These are phyloP conservation scores for Boletellus emodensis DNA, from an alignment of 768 basidiomycete species.

Conservation along the genomic window DNA sequence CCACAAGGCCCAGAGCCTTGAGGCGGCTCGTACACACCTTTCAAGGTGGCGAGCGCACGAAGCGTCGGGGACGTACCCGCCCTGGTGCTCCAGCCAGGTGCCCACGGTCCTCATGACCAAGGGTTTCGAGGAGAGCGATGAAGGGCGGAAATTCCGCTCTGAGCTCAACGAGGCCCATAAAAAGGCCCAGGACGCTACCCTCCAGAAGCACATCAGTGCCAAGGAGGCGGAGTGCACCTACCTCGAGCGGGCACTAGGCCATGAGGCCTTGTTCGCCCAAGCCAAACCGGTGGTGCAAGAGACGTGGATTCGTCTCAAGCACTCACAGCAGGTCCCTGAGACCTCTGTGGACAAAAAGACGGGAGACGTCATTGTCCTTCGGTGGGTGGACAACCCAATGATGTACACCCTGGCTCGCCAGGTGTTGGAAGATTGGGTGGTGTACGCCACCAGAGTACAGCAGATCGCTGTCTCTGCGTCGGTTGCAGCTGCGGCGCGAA, in stretches of 20 bases:
- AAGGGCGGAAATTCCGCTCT: neutral
- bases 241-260: neutral
- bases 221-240: neutral
- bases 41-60: neutral
- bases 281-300: neutral
- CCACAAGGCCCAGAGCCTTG: too few relatives aligned
- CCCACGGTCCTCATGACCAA: neutral
- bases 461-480: neutral
- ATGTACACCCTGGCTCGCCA: neutral
- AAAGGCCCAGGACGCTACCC: fast-evolving
- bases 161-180: neutral
- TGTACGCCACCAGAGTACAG: neutral
- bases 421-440: neutral
- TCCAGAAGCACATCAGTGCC: neutral
- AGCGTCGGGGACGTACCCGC: neutral
- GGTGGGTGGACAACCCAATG: neutral
- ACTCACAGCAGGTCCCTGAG: neutral
- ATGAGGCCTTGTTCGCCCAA: neutral
- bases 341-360: neutral
- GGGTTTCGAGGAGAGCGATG: neutral
- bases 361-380: neutral
- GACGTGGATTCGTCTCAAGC: fast-evolving
- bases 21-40: too few relatives aligned
- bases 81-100: neutral
- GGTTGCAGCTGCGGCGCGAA: fast-evolving